phyloP scores from a whole-genome alignment of 306 rosid species.

The Inga leiocalycina region DNA sequence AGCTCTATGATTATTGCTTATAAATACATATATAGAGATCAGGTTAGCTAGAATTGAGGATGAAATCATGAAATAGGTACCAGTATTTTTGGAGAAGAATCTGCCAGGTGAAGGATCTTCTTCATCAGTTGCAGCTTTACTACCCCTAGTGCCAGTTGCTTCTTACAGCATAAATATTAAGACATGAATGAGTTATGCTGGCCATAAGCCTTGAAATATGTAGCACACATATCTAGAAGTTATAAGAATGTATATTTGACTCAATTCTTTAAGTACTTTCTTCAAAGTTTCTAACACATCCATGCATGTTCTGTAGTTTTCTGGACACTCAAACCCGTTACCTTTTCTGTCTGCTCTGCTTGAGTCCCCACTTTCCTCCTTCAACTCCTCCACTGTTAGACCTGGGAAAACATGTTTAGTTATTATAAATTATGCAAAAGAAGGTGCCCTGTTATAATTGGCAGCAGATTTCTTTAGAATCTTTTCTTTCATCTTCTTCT shows the following conservation, averaged over 20 bases:
- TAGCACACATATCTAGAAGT: background rate
- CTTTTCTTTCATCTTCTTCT: too few species aligned
- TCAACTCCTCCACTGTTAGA: constrained; percentile 38
- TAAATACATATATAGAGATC: background rate
- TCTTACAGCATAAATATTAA: background rate
- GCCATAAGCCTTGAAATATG: background rate
- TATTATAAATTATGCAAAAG: background rate
- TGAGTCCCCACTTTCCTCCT: constrained; percentile 18
- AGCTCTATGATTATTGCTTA: background rate
- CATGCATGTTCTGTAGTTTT: constrained; percentile 44
- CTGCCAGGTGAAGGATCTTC: constrained; percentile 31
- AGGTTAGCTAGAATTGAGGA: background rate
- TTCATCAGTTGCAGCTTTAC: constrained; percentile 25
- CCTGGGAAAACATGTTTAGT: constrained; percentile 25
- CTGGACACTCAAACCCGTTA: constrained; percentile 26
- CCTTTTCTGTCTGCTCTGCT: background rate
- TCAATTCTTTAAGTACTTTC: constrained; percentile 13
- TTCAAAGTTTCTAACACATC: constrained; percentile 25
- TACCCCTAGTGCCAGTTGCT: constrained; percentile 36
- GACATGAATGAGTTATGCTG: background rate
- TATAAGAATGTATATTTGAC: constrained; percentile 10
- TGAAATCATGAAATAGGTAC: constrained; percentile 3
- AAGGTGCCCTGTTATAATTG: background rate
- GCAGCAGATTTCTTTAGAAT: too few species aligned
- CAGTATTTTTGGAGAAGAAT: background rate